Evolutionary conservation across 352 stramenopile species (phyloP), one percentile per base, ranked within the genome.

Genomic region (Hyaloperonospora brassicae): DNA sequence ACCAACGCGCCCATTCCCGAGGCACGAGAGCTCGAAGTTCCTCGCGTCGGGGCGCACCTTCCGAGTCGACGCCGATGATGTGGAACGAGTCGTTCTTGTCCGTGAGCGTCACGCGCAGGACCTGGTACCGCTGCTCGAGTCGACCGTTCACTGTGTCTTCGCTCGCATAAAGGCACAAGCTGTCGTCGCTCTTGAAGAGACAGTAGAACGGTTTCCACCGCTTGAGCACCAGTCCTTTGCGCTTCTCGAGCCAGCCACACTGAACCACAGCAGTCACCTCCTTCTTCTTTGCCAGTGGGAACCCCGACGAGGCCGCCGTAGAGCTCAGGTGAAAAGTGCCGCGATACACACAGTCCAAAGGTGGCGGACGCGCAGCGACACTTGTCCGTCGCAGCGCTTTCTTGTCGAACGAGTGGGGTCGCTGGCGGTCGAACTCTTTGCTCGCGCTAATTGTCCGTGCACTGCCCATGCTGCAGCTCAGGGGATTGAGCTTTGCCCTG

Each of bases 151-250:
- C 59, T 7, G 68, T 79, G 55, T 85, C 70, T 41, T 85, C 72
- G 50, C 62, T 85, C 17, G 63, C 36, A 44, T 83, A 85, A 1
- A 85, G 50, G n/a, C 68, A 80, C 10, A 85, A 58, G 4, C 60
- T 67, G 40, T 80, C 68, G 53, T 85, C 70, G 23, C 61, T 68
- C 47, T 79, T 79, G 17, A 82, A 62, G 21, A 85, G 50, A 38
- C 72, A 82, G 57, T 73, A 85, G 56, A 75, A 72, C 27, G 68
- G 23, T 46, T 79, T 78, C 74, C 74, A 85, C 14, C 74, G 72
- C 60, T 77, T 80, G 35, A 85, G 46, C n/a, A 85, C 61, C 12
- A 70, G 54, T 0, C 74, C 72, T 34, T 76, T 74, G 27, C 67
- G 64, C 25, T 70, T 70, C 60, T 85, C 69, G n/a, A 85, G 52